A percentile compares a stretch with the other conserved stretches of the same genome.
Evolutionary conservation across 768 basidiomycete species (phyloP).

Genomic region (Lentinula sp.): DNA sequence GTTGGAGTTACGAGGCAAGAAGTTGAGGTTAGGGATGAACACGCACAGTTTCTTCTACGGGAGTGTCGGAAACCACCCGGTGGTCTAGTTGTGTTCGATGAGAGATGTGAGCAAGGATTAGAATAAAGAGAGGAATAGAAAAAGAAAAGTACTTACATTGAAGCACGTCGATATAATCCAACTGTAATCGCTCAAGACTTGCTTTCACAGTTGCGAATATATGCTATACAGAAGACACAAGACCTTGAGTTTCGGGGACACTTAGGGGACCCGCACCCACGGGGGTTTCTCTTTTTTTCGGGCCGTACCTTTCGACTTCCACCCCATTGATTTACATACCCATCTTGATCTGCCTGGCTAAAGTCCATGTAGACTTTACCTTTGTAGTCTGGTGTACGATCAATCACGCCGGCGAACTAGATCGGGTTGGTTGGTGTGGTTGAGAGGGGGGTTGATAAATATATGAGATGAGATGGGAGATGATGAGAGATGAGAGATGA

Average conservation of each 20-base stretch:
- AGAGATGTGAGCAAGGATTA: not conserved
- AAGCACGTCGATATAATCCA: constrained; percentile 53
- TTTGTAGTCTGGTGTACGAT: not conserved
- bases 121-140: not conserved
- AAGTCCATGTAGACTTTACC: not conserved
- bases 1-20: not conserved
- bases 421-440: too few relatives aligned
- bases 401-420: not conserved
- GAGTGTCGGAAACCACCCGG: constrained; percentile 42
- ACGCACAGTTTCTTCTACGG: constrained; percentile 36
- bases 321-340: constrained; percentile 44
- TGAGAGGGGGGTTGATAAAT: too few relatives aligned
- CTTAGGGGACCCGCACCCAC: too few relatives aligned
- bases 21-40: not conserved
- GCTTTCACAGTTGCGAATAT: constrained; percentile 49
- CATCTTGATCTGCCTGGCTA: constrained; percentile 25
- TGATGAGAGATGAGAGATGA: too few relatives aligned
- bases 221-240: constrained; percentile 21
- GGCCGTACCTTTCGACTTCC: constrained; percentile 35
- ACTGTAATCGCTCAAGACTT: constrained; percentile 32
- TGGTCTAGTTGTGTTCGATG: constrained; percentile 24
- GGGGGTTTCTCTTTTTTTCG: not conserved
- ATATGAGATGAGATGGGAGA: too few relatives aligned
- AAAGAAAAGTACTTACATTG: constrained; percentile 24
- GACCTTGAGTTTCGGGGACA: too few relatives aligned